phyloP scores from a whole-genome alignment of 2,329 filamentous ascomycete species.

The Penicillium sp. region DNA sequence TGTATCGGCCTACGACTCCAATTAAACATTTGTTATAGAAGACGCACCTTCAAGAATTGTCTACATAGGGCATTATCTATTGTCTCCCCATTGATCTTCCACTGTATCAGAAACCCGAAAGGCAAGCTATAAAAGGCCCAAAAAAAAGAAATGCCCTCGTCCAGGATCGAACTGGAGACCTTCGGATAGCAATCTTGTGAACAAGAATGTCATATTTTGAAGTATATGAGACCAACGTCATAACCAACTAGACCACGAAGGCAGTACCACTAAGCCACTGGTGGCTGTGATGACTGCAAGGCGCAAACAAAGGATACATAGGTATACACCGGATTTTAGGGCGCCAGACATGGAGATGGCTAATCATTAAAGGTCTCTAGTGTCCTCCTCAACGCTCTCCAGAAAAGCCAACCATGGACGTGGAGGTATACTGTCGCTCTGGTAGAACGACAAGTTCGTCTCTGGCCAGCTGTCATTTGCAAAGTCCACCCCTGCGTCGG shows the following conservation, averaged over 20 bases:
- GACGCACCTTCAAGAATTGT: background rate
- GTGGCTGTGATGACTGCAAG: background rate
- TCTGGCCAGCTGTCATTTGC: too few relatives aligned
- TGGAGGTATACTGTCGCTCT: too few relatives aligned
- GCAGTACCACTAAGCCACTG: slow-evolving; percentile 2
- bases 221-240: slow-evolving; percentile 26
- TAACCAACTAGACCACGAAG: slow-evolving; percentile 26
- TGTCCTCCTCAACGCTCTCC: too few relatives aligned
- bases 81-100: background rate
- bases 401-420: too few relatives aligned
- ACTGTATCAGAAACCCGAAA: background rate
- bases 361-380: too few relatives aligned
- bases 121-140: background rate
- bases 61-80: background rate
- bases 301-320: too few relatives aligned
- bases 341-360: too few relatives aligned
- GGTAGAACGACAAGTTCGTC: too few relatives aligned
- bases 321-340: too few relatives aligned
- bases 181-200: slow-evolving; percentile 25
- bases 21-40: slow-evolving; percentile 1
- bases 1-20: background rate
- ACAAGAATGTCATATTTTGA: slow-evolving; percentile 21
- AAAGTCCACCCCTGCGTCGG: too few relatives aligned
- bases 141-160: slow-evolving; percentile 18
- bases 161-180: slow-evolving; percentile 28